Conservation (phyloP, 2,329 filamentous ascomycete species). For the Dryadomyces sulphureus region DNA sequence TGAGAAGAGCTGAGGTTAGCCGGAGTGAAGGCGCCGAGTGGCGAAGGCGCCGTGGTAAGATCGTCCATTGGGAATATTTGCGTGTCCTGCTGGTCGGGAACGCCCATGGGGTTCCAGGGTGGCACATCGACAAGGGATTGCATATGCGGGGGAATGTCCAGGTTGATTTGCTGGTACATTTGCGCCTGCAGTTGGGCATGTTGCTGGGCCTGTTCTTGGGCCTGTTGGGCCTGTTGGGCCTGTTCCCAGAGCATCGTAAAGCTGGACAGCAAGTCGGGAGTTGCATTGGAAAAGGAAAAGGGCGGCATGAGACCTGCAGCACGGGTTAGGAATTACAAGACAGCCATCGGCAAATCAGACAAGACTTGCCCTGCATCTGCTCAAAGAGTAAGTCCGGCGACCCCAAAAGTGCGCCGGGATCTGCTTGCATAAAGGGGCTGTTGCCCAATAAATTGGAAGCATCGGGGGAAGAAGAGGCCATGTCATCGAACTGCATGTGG, state of each 20-base stretch:
- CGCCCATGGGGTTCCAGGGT: constrained; percentile 27
- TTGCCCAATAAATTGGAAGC: background rate
- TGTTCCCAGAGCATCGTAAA: background rate
- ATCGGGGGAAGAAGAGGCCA: background rate
- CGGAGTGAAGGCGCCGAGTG: constrained; percentile 11
- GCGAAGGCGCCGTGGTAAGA: constrained; percentile 17
- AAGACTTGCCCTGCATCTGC: constrained; percentile 7
- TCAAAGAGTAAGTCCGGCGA: constrained; percentile 4
- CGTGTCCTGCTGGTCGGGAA: constrained; percentile 18
- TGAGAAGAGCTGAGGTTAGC: constrained; percentile 10
- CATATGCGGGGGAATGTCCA: constrained; percentile 23
- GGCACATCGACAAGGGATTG: constrained; percentile 21
- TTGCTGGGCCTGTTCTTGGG: background rate
- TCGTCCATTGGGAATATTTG: constrained; percentile 24
- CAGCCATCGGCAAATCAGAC: background rate
- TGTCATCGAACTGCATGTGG: constrained; percentile 4
- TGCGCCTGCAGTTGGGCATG: background rate
- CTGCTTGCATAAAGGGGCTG: background rate
- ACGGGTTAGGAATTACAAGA: background rate
- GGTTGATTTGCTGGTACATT: constrained; percentile 7
- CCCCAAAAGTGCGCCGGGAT: background rate
- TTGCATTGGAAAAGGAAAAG: background rate
- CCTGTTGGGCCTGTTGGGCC: background rate
- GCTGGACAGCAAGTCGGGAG: background rate
- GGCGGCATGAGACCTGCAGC: background rate